Conservation (phyloP, 2,329 filamentous ascomycete genomes). For the Clonostachys rhizophaga region DNA sequence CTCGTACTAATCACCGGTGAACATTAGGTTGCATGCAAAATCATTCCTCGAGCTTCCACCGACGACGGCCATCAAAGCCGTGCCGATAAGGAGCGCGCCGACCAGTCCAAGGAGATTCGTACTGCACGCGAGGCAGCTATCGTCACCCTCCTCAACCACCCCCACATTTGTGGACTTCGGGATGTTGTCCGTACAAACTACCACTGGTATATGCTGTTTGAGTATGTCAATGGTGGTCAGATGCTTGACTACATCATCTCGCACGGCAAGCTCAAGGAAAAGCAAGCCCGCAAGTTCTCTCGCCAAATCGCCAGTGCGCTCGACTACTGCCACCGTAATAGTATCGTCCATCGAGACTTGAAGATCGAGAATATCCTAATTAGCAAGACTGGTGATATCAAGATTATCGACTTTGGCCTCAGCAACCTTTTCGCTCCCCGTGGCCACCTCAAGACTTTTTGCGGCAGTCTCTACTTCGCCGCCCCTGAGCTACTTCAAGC, state of each 20-base stretch:
- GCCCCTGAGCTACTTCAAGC: slow-evolving; percentile 93
- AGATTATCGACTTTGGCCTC: slow-evolving; percentile 97
- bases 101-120: slow-evolving; percentile 93
- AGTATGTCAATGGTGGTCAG: slow-evolving; percentile 97
- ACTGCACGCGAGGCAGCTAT: slow-evolving; percentile 95
- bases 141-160: slow-evolving; percentile 88
- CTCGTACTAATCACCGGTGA: slow-evolving; percentile 7
- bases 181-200: slow-evolving; percentile 95
- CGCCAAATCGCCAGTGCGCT: slow-evolving; percentile 94
- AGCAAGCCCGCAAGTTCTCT: slow-evolving; percentile 95
- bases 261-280: slow-evolving; percentile 95
- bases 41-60: slow-evolving; percentile 84
- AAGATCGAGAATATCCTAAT: slow-evolving; percentile 99
- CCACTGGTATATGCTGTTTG: slow-evolving; percentile 99
- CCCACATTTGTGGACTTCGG: slow-evolving; percentile 91
- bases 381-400: slow-evolving; percentile 98
- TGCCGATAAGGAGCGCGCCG: slow-evolving; percentile 79
- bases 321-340: slow-evolving; percentile 97
- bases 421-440: slow-evolving; percentile 92
- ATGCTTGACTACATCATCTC: slow-evolving; percentile 99
- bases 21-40: slow-evolving; percentile 86
- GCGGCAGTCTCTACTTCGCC: slow-evolving; percentile 95
- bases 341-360: slow-evolving; percentile 93
- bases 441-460: slow-evolving; percentile 89
- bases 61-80: slow-evolving; percentile 74